phyloP scores from a whole-genome alignment of 108 stramenopile species.

The Pseudonitzschia multistriata region DNA sequence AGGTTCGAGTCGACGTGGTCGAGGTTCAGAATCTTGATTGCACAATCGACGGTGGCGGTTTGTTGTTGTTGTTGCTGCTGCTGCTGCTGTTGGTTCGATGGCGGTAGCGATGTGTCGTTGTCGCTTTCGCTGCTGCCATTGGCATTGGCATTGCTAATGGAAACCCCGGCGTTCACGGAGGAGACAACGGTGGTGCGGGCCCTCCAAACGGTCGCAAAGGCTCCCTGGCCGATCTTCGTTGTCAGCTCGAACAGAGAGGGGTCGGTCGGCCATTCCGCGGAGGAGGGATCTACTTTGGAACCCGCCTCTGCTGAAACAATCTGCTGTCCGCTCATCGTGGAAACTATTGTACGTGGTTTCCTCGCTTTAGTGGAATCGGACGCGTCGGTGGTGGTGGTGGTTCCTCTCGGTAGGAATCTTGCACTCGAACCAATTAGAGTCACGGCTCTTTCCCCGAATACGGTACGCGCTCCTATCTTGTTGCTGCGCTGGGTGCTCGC shows the following conservation, averaged over 20 bases:
- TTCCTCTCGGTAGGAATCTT: too few species aligned
- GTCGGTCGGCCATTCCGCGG: conserved; percentile 65
- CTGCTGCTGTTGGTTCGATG: background rate
- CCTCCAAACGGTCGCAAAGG: conserved; percentile 92
- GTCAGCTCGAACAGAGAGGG: conserved; percentile 53
- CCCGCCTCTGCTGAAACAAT: background rate
- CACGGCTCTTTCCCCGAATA: too few species aligned
- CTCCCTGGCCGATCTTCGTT: conserved; percentile 90
- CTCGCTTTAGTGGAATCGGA: background rate
- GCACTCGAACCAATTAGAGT: too few species aligned
- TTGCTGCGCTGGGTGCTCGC: too few species aligned
- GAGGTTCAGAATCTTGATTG: conserved; percentile 92
- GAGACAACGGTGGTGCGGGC: conserved; percentile 40
- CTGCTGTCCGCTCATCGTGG: background rate
- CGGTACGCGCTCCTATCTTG: too few species aligned
- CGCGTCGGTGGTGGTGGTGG: background rate
- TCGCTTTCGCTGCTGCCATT: background rate
- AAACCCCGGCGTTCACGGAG: background rate
- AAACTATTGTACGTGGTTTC: too few species aligned
- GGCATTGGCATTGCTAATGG: background rate
- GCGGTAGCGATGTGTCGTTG: background rate
- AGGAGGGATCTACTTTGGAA: background rate
- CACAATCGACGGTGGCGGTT: conserved; percentile 43
- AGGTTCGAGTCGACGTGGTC: conserved; percentile 88
- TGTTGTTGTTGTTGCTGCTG: conserved; percentile 6